Base-by-base conservation (phyloP, 768 basidiomycete species). In the Daedaleopsis sinensis region DNA sequence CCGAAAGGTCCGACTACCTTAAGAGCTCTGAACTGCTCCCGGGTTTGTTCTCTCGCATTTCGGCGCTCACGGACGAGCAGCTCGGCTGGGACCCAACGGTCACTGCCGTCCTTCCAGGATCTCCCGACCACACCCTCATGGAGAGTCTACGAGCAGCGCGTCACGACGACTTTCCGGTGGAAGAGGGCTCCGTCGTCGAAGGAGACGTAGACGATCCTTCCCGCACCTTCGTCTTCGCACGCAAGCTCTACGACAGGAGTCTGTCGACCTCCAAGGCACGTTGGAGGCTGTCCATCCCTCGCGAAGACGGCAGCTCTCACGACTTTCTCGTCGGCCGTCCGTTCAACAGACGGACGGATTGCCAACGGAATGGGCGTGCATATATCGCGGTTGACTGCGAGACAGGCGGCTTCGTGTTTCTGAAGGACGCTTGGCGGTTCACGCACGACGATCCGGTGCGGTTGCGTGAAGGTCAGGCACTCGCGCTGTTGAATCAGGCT, bases 371-470 rank as follows among this genome's bases (percentile, higher is more conserved):
- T 18, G 44, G 44, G 15, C 44, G 44, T 9, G 44, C 21, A 18
- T 46, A 46, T 46, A n/a, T 46, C 5, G 44, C 44, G 44, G 18
- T 46, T 21, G 44, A 46, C 44, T 46, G 44, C n/a, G 18, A 18
- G 13, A 46, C 44, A 15, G 44, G 21, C 18, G 54, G 37, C 27
- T 32, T 32, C 27, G 27, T 32, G 19, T 65, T 62, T 37, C 35
- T 62, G 35, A 62, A 62, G 51, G 60, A 62, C 27, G 44, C 55
- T 10, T 62, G 60, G 60, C 55, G 55, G 9, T 16, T 44, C 27
- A 43, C 56, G 36, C 43, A 57, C 23, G 35, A 24, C 23, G 35
- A 37, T 5, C 36, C 24, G 8, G 49, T 24, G 12, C n/a, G 21
- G 21, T 3, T 19, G 18, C n/a, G 44, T 46, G 60, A 62, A 36